A percentile compares a stretch with the other conserved stretches of the same genome.
These are phyloP conservation scores for Diaporthe citriasiana DNA, from an alignment of 2,329 filamentous ascomycete species.

Conservation along the genomic window DNA sequence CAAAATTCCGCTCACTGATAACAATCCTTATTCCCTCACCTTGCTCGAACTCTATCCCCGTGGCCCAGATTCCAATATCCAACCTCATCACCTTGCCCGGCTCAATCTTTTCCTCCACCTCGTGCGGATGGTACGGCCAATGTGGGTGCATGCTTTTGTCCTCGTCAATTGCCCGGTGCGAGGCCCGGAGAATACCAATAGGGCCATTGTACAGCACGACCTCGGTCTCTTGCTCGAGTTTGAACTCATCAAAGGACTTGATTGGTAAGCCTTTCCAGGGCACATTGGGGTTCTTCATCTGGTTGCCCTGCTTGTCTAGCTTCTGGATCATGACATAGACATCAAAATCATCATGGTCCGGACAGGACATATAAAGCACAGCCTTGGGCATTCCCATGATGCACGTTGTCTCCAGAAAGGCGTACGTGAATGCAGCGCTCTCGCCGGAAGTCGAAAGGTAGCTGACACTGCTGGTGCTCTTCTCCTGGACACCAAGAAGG, in stretches of 20 bases:
- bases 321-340: conserved; percentile 60
- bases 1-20: background rate
- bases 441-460: conserved; percentile 50
- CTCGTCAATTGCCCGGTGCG: conserved; percentile 46
- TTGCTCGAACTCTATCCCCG: conserved; percentile 8
- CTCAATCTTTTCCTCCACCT: conserved; percentile 9
- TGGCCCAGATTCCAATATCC: conserved; percentile 12
- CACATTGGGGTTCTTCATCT: conserved; percentile 48
- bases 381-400: conserved; percentile 61
- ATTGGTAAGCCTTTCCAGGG: conserved; percentile 46
- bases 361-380: conserved; percentile 57
- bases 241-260: conserved; percentile 45
- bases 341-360: conserved; percentile 57
- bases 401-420: conserved; percentile 52
- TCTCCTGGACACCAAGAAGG: conserved; percentile 40
- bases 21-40: background rate
- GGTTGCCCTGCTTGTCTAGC: conserved; percentile 41
- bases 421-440: conserved; percentile 51
- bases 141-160: conserved; percentile 47
- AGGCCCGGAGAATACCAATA: conserved; percentile 46
- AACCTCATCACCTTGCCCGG: conserved; percentile 1
- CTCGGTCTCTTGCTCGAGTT: conserved; percentile 45
- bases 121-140: conserved; percentile 43
- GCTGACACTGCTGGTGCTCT: conserved; percentile 35
- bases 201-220: conserved; percentile 48